Evolutionary conservation across 352 stramenopile genomes (phyloP).

Genomic region (Ophiocytium majus): DNA sequence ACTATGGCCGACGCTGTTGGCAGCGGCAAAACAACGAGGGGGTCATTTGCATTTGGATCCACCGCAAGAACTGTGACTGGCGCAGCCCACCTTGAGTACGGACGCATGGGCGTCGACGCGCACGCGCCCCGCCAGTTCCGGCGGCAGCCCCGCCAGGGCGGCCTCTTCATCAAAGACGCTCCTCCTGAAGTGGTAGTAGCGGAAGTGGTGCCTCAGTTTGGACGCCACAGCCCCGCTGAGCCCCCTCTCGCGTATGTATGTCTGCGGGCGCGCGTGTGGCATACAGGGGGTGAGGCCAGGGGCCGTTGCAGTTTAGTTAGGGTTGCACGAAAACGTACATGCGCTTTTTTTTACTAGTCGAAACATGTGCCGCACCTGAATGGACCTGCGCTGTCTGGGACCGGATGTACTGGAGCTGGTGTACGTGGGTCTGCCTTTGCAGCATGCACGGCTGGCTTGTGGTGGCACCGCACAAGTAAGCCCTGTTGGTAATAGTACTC

Average conservation of each 20-base stretch:
- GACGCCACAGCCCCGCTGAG: conserved; percentile 24
- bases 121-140: conserved; percentile 15
- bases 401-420: too few relatives aligned
- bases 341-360: conserved; percentile 1
- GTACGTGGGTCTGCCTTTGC: too few relatives aligned
- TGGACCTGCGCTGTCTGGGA: too few relatives aligned
- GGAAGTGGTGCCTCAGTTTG: conserved; percentile 40
- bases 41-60: too few relatives aligned
- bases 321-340: too few relatives aligned
- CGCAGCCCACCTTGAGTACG: neutral
- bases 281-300: neutral
- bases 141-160: conserved; percentile 32
- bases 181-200: conserved; percentile 53
- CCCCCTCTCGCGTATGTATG: conserved; percentile 40
- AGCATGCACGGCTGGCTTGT: too few relatives aligned
- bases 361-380: too few relatives aligned
- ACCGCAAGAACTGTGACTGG: too few relatives aligned
- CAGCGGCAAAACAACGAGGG: too few relatives aligned
- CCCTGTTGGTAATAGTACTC: too few relatives aligned
- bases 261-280: conserved; percentile 18
- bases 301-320: neutral
- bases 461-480: too few relatives aligned
- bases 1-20: too few relatives aligned
- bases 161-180: conserved; percentile 39
- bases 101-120: neutral